Evolutionary conservation across 805 yeast genomes (phyloP).

Genomic region (Pichia eremophila): DNA sequence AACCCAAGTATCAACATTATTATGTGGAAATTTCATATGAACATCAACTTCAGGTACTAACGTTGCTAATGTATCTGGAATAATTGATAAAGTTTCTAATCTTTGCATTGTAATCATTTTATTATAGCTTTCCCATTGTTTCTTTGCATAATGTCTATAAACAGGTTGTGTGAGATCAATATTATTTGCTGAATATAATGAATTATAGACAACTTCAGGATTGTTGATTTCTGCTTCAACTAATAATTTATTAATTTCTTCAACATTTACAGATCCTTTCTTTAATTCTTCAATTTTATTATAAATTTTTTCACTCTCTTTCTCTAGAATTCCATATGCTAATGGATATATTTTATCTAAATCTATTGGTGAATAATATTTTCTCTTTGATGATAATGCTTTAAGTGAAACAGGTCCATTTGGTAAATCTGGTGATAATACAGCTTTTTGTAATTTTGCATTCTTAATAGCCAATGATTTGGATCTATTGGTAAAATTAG

Average conservation of each 20-base stretch:
- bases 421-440: slow-evolving; percentile 26
- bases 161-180: slow-evolving; percentile 70
- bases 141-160: slow-evolving; percentile 58
- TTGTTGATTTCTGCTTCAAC: slow-evolving; percentile 62
- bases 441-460: slow-evolving; percentile 19
- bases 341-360: slow-evolving; percentile 64
- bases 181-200: slow-evolving; percentile 34
- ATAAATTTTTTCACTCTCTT: slow-evolving; percentile 36
- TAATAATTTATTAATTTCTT: slow-evolving; percentile 24
- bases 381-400: slow-evolving; percentile 31
- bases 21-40: slow-evolving; percentile 59
- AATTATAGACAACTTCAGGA: slow-evolving; percentile 78
- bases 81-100: slow-evolving; percentile 71
- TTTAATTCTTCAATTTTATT: slow-evolving; percentile 18
- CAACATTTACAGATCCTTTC: slow-evolving; percentile 14
- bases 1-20: slow-evolving; percentile 52
- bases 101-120: slow-evolving; percentile 86
- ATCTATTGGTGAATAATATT: slow-evolving; percentile 61
- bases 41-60: slow-evolving; percentile 74
- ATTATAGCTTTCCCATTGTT: slow-evolving; percentile 64
- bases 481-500: slow-evolving; percentile 27
- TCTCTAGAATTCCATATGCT: slow-evolving; percentile 50
- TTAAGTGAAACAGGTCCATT: slow-evolving; percentile 47
- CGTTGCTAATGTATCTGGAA: slow-evolving; percentile 93
- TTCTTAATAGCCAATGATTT: slow-evolving; percentile 23